Conservation (phyloP, 805 yeast species). For the Pichia exigua region DNA sequence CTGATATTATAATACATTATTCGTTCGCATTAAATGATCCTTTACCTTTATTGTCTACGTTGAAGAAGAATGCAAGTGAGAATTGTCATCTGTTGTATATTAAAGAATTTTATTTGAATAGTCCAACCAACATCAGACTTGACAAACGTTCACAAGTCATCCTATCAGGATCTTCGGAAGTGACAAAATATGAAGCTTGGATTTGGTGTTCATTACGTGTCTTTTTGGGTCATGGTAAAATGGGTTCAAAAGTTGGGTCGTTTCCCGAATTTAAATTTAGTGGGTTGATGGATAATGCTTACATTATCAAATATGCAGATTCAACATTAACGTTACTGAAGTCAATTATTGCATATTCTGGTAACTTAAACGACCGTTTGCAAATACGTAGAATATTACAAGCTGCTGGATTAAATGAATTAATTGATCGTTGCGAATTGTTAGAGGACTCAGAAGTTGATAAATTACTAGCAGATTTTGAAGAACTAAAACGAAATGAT, state of each 20-base stretch:
- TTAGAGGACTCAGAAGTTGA: constrained; percentile 35
- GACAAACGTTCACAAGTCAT: constrained; percentile 24
- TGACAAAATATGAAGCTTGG: constrained; percentile 29
- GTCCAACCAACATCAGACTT: constrained; percentile 14
- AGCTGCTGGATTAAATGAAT: constrained; percentile 34
- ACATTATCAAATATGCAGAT: constrained; percentile 47
- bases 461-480: constrained; percentile 35
- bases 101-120: constrained; percentile 18
- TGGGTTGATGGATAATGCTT: constrained; percentile 50
- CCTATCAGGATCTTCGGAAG: constrained; percentile 19
- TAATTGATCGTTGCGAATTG: constrained; percentile 31
- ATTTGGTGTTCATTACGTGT: constrained; percentile 25
- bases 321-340: constrained; percentile 44
- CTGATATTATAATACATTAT: constrained; percentile 62
- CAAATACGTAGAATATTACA: constrained; percentile 39
- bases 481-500: constrained; percentile 36
- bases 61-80: constrained; percentile 26
- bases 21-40: constrained; percentile 27
- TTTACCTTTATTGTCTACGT: constrained; percentile 16
- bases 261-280: constrained; percentile 64
- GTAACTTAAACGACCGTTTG: constrained; percentile 33
- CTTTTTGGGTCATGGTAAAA: constrained; percentile 65
- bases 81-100: constrained; percentile 28
- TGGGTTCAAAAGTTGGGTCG: constrained; percentile 91
- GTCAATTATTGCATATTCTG: constrained; percentile 37